These are phyloP conservation scores for Cryptococcus sp. DNA, from an alignment of 1,284 basidiomycete genomes.

Conservation along the genomic window DNA sequence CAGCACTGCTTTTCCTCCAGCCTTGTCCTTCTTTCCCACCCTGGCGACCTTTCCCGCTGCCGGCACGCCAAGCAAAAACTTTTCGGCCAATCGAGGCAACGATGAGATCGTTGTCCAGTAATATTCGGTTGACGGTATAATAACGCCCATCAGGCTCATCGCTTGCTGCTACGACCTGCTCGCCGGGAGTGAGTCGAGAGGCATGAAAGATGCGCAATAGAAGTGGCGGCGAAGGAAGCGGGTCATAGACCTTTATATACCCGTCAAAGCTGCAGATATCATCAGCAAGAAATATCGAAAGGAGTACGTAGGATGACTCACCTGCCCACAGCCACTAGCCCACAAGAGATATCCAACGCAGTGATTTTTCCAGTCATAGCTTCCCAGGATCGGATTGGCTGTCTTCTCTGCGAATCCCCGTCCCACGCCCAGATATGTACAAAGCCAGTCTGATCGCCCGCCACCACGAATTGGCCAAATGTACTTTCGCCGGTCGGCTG, in stretches of 20 bases:
- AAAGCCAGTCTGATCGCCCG: conserved; percentile 39
- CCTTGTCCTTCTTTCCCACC: conserved; percentile 36
- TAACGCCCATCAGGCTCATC: conserved; percentile 33
- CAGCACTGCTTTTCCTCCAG: conserved; percentile 17
- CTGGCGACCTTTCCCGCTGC: conserved; percentile 41
- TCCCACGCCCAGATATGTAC: conserved; percentile 48
- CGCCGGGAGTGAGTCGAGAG: conserved; percentile 35
- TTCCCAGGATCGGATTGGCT: conserved; percentile 38
- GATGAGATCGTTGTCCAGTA: conserved; percentile 49
- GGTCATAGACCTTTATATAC: conserved; percentile 46
- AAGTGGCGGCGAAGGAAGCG: conserved; percentile 32
- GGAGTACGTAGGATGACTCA: conserved; percentile 9
- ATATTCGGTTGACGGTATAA: conserved; percentile 47
- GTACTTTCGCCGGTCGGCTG: conserved; percentile 1
- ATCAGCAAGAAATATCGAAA: background rate
- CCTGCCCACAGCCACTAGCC: conserved; percentile 46
- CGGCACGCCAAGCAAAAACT: conserved; percentile 49
- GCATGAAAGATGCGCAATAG: conserved; percentile 43
- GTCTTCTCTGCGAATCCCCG: conserved; percentile 6
- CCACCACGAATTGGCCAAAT: conserved; percentile 39
- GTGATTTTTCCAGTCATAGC: conserved; percentile 44
- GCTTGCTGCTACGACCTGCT: conserved; percentile 32
- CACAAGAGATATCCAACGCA: conserved; percentile 38
- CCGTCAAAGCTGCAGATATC: conserved; percentile 34
- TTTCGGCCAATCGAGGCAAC: conserved; percentile 46